Base-by-base conservation (phyloP, 163 green algal species). In the Picocystis sp. region DNA sequence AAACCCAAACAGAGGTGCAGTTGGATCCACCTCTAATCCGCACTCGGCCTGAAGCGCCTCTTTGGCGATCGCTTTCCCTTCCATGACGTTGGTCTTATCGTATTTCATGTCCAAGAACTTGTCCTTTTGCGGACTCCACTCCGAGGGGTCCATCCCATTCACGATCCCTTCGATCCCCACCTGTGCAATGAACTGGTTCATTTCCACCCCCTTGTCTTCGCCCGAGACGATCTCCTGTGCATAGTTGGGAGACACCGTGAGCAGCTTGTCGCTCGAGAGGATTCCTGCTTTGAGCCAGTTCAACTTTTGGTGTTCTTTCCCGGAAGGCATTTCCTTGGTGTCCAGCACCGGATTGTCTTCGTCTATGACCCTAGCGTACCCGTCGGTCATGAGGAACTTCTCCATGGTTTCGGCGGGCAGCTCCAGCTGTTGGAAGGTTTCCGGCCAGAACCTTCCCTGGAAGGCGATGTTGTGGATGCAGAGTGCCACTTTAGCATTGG, bases 401-500 rank as follows among this genome's bases (percentile, higher is more conserved):
- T 56, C 35, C 15, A 57, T 53, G 29, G 66, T 63, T 15, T 52
- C 47, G 1, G 59, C 41, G 11, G 88, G 86, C 29, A 97, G 68
- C 45, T 58, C 58, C 50, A 94, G 78, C 22, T 79, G 51, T 47
- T 70, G 59, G 50, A 82, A 93, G 11, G 64, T 62, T n/a, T 87
- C 74, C 21, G 60, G 49, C 72, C 75, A 92, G 77, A 95, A 95
- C 52, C 89, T 82, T 50, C 89, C 89, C 62, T 95, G 86, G 76
- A 92, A 96, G 46, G 89, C 85, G 58, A 96, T 93, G 78, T 98
- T 98, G 79, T 98, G 89, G 43, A 93, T 77, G 73, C 74, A 87
- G 64, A 92, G 77, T 8, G 81, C 80, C 17, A 57, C 57, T 77
- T 92, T 95, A 61, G 84, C 76, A 23, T 87, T 73, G 22, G 43